These are phyloP conservation scores for Penicillium sp. DNA, from an alignment of 2,329 filamentous ascomycete species.

Conservation along the genomic window DNA sequence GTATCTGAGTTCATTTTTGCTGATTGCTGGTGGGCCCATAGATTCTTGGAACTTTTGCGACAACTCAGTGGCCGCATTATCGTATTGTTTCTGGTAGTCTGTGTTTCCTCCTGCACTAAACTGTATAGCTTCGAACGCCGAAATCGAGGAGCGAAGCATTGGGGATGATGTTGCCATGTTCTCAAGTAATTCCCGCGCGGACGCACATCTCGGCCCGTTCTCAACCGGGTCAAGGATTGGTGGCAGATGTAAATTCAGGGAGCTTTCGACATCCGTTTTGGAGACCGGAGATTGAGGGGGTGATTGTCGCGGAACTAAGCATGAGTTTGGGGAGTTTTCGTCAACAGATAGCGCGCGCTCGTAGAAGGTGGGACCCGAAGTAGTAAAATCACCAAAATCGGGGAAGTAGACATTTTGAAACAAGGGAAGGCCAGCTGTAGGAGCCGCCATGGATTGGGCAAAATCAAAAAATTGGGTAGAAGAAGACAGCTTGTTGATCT, in stretches of 20 bases:
- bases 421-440: neutral
- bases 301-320: neutral
- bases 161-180: neutral
- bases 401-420: slow-evolving; percentile 1
- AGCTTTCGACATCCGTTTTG: neutral
- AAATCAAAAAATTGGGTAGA: neutral
- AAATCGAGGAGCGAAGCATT: neutral
- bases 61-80: neutral
- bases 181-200: neutral
- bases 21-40: neutral
- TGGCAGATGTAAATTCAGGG: neutral
- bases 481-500: neutral
- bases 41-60: neutral
- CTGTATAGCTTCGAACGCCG: neutral
- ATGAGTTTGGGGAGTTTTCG: neutral
- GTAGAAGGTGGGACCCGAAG: neutral
- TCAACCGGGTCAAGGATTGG: neutral
- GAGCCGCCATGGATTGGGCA: neutral
- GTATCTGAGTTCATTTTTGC: neutral
- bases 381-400: slow-evolving; percentile 1
- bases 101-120: neutral
- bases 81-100: neutral
- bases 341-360: neutral
- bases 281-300: neutral
- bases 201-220: neutral